Conservation (phyloP, 2,329 filamentous ascomycete species). For the Coniella vitis region DNA sequence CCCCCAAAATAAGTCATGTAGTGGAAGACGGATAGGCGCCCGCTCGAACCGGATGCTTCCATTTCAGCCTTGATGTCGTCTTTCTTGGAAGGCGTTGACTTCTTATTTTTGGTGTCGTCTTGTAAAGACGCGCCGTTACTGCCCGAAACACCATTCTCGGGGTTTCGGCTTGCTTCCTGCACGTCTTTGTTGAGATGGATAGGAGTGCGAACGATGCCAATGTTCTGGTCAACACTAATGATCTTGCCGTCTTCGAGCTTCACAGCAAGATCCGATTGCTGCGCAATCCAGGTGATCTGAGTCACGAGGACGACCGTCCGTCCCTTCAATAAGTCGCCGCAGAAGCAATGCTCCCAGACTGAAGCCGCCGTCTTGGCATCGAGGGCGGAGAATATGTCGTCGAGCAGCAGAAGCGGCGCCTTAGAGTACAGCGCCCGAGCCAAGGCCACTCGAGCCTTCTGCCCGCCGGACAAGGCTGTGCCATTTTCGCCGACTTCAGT, state of each 20-base stretch:
- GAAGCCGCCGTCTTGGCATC: conserved; percentile 51
- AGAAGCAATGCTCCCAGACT: conserved; percentile 53
- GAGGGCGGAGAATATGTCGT: conserved; percentile 54
- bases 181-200: conserved; percentile 34
- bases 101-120: conserved; percentile 25
- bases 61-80: conserved; percentile 43
- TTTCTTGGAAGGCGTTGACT: conserved; percentile 30
- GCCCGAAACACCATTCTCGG: conserved; percentile 13
- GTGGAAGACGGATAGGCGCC: conserved; percentile 36
- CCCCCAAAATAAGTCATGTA: conserved; percentile 47
- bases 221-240: conserved; percentile 34
- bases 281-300: conserved; percentile 46
- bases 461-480: conserved; percentile 48
- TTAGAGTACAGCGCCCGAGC: conserved; percentile 52
- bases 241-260: conserved; percentile 40
- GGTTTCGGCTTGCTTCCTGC: conserved; percentile 20
- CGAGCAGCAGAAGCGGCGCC: conserved; percentile 46
- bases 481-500: conserved; percentile 50
- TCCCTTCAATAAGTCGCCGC: conserved; percentile 44
- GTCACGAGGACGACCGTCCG: conserved; percentile 52
- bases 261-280: conserved; percentile 42
- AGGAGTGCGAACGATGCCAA: conserved; percentile 37
- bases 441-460: conserved; percentile 49
- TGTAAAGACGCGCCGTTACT: conserved; percentile 18
- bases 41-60: conserved; percentile 37